These are phyloP conservation scores for Chenopodium formosanum DNA, from an alignment of 148 eudicot species.

Conservation along the genomic window DNA sequence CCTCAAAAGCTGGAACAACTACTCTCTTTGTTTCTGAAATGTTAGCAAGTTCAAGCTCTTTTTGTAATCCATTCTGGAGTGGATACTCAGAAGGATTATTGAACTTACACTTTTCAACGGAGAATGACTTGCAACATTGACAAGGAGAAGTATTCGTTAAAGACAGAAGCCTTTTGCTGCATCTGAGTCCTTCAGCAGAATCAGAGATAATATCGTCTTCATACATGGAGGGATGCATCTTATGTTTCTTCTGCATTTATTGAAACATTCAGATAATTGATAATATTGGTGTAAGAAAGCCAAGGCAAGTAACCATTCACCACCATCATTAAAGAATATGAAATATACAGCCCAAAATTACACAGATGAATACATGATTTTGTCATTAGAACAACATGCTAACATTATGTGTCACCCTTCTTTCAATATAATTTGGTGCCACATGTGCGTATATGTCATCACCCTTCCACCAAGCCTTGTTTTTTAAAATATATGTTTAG, in stretches of 20 bases:
- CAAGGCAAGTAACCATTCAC: not conserved
- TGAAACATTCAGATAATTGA: conserved; percentile 7
- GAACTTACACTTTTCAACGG: conserved; percentile 26
- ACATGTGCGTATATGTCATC: too few species aligned
- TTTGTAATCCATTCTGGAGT: conserved; percentile 14
- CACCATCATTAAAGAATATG: too few species aligned
- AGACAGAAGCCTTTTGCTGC: conserved; percentile 54
- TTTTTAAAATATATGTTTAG: too few species aligned
- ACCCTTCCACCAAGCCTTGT: too few species aligned
- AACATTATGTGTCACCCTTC: too few species aligned
- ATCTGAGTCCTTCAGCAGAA: conserved; percentile 44
- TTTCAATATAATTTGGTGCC: too few species aligned
- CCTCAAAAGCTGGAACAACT: conserved; percentile 18
- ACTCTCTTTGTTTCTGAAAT: conserved; percentile 18
- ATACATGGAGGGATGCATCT: conserved; percentile 69
- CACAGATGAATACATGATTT: too few species aligned
- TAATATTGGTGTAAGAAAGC: not conserved
- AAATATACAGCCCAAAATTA: too few species aligned
- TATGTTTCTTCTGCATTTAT: conserved; percentile 53
- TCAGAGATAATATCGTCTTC: conserved; percentile 40
- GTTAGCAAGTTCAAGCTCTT: conserved; percentile 27
- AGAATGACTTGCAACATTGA: conserved; percentile 45
- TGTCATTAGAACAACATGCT: too few species aligned
- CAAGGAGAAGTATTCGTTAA: conserved; percentile 39
- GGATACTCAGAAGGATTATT: conserved; percentile 18